These are phyloP conservation scores for Neurospora sp. DNA, from an alignment of 495 filamentous ascomycete genomes.

Conservation along the genomic window DNA sequence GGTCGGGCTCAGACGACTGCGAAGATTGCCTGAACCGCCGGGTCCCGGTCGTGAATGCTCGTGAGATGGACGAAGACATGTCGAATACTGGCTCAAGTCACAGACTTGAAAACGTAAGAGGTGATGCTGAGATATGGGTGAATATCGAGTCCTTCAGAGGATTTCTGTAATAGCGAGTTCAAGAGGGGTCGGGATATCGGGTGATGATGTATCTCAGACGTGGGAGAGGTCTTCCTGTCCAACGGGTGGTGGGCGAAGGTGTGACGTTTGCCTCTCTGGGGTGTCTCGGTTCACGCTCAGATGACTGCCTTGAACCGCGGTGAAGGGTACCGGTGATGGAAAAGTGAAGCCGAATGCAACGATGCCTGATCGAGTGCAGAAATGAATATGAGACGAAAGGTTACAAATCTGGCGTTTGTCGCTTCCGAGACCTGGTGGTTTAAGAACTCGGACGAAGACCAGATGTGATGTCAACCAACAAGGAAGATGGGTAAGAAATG, in stretches of 20 bases:
- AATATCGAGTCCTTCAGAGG: background rate
- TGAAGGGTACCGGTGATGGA: background rate
- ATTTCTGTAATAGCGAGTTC: background rate
- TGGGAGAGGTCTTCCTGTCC: background rate
- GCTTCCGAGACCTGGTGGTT: background rate
- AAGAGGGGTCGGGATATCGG: background rate
- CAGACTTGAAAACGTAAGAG: background rate
- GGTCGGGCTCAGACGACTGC: constrained; percentile 16
- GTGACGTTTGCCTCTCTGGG: background rate
- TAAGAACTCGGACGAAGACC: background rate
- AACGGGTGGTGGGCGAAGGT: background rate
- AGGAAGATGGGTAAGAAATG: background rate
- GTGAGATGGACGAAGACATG: constrained; percentile 39
- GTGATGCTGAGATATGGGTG: background rate
- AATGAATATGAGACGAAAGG: background rate
- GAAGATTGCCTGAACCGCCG: constrained; percentile 37
- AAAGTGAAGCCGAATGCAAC: background rate
- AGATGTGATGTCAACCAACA: background rate
- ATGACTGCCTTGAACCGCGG: background rate
- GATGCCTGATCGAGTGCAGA: background rate
- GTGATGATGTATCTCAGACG: background rate
- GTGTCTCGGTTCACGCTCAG: background rate
- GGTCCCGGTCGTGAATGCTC: constrained; percentile 51
- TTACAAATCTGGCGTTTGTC: background rate
- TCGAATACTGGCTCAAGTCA: background rate